Conservation (phyloP, 169 alveolate species). For the Plasmodium vivax region DNA sequence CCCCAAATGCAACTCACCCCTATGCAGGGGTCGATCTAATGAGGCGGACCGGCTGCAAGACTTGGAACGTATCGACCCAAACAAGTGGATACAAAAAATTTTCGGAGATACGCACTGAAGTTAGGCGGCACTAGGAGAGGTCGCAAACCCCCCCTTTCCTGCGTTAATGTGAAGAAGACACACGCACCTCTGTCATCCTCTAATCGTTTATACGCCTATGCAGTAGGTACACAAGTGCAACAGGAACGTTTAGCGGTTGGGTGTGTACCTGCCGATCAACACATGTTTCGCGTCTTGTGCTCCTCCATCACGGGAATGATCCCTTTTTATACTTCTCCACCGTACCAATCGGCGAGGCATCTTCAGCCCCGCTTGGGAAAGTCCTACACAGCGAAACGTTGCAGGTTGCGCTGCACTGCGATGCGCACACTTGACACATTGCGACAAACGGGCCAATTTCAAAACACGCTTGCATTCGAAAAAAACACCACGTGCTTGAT, state of each 20-base stretch:
- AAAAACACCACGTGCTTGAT: neutral
- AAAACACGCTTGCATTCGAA: neutral
- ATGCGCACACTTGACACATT: neutral
- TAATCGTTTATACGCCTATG: too few relatives aligned
- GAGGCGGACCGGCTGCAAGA: neutral
- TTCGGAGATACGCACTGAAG: conserved; percentile 49
- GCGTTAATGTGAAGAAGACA: neutral
- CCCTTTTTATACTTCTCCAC: too few relatives aligned
- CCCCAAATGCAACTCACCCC: neutral
- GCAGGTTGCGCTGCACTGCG: neutral
- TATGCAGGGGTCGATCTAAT: neutral
- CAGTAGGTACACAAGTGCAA: too few relatives aligned
- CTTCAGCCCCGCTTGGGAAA: too few relatives aligned
- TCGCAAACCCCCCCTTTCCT: neutral
- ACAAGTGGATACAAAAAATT: conserved; percentile 45
- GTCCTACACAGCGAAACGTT: too few relatives aligned
- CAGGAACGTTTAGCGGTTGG: too few relatives aligned
- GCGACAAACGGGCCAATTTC: neutral
- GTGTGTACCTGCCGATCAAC: too few relatives aligned
- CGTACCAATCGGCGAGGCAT: too few relatives aligned
- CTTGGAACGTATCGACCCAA: conserved; percentile 45
- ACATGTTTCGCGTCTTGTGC: too few relatives aligned
- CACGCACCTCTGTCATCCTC: neutral
- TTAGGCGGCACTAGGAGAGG: neutral
- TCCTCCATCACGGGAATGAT: too few relatives aligned